phyloP scores from a whole-genome alignment of 1,284 basidiomycete species.

The Microbotryum saponariae region DNA sequence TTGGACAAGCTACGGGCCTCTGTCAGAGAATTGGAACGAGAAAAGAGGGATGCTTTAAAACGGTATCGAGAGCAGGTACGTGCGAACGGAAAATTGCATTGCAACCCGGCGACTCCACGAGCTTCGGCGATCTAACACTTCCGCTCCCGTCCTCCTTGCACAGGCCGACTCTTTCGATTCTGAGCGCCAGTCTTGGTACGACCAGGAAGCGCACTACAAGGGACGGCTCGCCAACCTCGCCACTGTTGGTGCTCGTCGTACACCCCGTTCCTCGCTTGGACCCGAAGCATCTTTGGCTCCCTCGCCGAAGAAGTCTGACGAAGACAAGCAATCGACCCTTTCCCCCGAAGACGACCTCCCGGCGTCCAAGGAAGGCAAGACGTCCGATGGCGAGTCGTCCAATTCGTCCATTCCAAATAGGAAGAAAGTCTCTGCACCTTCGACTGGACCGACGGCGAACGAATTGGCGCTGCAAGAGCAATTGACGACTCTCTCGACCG shows the following conservation, averaged over 20 bases:
- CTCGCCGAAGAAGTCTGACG: not conserved
- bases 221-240: slow-evolving; percentile 19
- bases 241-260: not conserved
- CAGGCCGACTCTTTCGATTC: slow-evolving; percentile 33
- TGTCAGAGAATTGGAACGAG: slow-evolving; percentile 30
- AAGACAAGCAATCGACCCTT: not conserved
- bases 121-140: not conserved
- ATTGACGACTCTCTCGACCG: slow-evolving; percentile 23
- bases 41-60: slow-evolving; percentile 28
- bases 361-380: not conserved
- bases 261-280: not conserved
- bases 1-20: slow-evolving; percentile 24
- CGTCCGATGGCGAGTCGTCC: not conserved
- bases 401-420: too few relatives aligned
- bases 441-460: slow-evolving; percentile 3
- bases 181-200: slow-evolving; percentile 34
- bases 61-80: slow-evolving; percentile 32
- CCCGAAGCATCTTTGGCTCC: not conserved
- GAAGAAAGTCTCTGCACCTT: not conserved
- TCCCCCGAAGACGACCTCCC: not conserved
- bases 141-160: not conserved
- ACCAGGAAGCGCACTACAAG: slow-evolving; percentile 32
- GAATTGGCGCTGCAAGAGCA: slow-evolving; percentile 26
- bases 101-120: not conserved
- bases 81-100: too few relatives aligned